Conservation (phyloP, 2,329 filamentous ascomycete species). For the Microsporum audouinii region DNA sequence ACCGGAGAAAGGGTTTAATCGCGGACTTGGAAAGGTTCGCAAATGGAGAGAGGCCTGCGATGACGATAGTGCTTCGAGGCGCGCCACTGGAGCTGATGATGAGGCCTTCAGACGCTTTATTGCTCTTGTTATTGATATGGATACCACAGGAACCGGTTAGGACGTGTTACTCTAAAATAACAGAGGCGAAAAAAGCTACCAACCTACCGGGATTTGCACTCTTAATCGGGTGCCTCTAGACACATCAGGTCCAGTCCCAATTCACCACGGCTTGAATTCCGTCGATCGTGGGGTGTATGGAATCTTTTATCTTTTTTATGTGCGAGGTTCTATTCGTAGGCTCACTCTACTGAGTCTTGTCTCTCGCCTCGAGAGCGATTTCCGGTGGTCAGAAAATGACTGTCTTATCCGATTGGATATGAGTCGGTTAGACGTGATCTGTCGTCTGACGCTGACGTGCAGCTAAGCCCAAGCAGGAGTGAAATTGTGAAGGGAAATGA, state of each 20-base stretch:
- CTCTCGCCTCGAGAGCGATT: neutral
- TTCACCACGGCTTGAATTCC: neutral
- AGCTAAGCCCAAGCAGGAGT: neutral
- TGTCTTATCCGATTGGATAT: neutral
- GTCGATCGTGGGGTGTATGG: neutral
- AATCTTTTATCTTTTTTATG: neutral
- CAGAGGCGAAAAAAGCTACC: neutral
- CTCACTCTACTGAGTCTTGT: neutral
- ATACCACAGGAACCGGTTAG: conserved; percentile 4
- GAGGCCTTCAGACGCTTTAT: conserved; percentile 31
- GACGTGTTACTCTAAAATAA: neutral
- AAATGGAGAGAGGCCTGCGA: conserved; percentile 30
- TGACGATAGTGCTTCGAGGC: conserved; percentile 19
- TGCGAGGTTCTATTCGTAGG: neutral
- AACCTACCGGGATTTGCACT: neutral
- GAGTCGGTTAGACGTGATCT: neutral
- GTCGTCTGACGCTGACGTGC: neutral
- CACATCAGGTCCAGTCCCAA: neutral
- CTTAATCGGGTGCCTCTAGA: neutral
- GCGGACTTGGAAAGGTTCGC: conserved; percentile 30
- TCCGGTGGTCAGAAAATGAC: neutral
- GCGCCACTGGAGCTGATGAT: conserved; percentile 19
- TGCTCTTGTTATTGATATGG: conserved; percentile 20
- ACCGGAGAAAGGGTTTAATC: conserved; percentile 33
- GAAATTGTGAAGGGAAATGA: neutral